phyloP scores from a whole-genome alignment of 2,329 filamentous ascomycete species.

The Sporothrix variecibatus region DNA sequence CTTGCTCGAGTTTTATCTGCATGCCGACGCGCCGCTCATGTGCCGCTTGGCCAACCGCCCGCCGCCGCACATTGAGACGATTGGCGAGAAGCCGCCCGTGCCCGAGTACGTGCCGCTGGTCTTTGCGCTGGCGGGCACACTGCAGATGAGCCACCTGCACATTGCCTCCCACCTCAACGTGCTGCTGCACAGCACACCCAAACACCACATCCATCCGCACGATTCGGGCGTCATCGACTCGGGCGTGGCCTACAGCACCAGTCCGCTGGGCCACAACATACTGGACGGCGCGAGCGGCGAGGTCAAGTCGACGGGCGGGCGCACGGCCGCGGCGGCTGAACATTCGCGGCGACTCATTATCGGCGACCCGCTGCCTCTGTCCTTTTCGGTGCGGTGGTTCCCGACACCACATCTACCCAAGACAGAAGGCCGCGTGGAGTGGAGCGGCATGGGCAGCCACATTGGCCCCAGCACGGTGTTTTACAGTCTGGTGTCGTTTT shows the following conservation, averaged over 20 bases:
- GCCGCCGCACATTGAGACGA: conserved; percentile 53
- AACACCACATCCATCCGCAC: conserved; percentile 62
- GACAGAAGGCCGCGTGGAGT: conserved; percentile 65
- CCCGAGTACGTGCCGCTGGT: conserved; percentile 78
- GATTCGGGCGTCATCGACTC: conserved; percentile 82
- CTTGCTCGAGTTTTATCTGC: conserved; percentile 94
- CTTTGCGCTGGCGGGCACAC: conserved; percentile 83
- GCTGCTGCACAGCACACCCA: conserved; percentile 70
- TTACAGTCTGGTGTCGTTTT: conserved; percentile 61
- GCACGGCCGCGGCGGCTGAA: conserved; percentile 10
- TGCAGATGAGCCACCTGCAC: conserved; percentile 88
- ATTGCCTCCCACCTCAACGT: conserved; percentile 89
- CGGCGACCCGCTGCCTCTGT: conserved; percentile 78
- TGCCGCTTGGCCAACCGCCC: conserved; percentile 87
- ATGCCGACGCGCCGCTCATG: conserved; percentile 89
- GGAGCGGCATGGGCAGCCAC: conserved; percentile 65
- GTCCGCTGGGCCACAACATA: conserved; percentile 62
- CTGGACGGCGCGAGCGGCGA: conserved; percentile 15
- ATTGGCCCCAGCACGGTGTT: conserved; percentile 65
- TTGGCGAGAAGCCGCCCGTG: conserved; percentile 52
- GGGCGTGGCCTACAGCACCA: conserved; percentile 82
- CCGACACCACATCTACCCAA: conserved; percentile 70
- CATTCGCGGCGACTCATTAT: conserved; percentile 71
- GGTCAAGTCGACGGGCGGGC: conserved; percentile 3
- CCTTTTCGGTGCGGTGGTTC: conserved; percentile 85